phyloP scores from a whole-genome alignment of 345 rosid genomes.

The Linum lewisii region DNA sequence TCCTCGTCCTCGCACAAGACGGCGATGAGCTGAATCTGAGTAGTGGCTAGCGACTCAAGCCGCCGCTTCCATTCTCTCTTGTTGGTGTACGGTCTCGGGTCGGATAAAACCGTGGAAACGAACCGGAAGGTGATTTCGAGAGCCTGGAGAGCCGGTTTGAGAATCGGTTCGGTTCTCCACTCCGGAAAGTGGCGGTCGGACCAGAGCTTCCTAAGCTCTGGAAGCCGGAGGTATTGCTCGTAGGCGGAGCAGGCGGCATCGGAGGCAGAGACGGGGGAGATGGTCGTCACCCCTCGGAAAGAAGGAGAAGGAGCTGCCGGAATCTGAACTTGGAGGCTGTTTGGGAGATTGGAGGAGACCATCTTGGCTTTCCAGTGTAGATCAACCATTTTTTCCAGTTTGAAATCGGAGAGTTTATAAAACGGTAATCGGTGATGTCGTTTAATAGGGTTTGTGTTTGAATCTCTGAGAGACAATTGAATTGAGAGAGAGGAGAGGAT shows the following conservation, averaged over 20 bases:
- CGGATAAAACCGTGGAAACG: constrained; percentile 52
- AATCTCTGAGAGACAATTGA: not conserved
- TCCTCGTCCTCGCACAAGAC: constrained; percentile 49
- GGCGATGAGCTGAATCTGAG: constrained; percentile 63
- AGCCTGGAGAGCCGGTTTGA: constrained; percentile 77
- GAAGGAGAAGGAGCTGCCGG: not conserved
- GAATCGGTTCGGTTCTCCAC: constrained; percentile 54
- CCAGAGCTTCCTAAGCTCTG: constrained; percentile 57
- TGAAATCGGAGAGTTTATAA: not conserved
- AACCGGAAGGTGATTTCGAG: constrained; percentile 80
- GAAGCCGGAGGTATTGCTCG: constrained; percentile 68
- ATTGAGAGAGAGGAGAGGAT: not conserved
- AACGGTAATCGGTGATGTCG: not conserved
- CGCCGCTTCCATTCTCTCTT: constrained; percentile 61
- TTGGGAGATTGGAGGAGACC: constrained; percentile 1
- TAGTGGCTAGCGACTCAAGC: constrained; percentile 52
- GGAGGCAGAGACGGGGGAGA: constrained; percentile 29
- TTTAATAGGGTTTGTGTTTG: not conserved
- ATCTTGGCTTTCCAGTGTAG: constrained; percentile 3
- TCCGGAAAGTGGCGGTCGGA: constrained; percentile 32
- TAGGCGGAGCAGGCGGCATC: constrained; percentile 51
- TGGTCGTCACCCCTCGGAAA: constrained; percentile 12
- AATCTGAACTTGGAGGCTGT: not conserved
- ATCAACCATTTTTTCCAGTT: constrained; percentile 1
- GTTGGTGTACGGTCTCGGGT: constrained; percentile 66